Evolutionary conservation across 495 filamentous ascomycete genomes (phyloP).

Genomic region (Podospora didyma): DNA sequence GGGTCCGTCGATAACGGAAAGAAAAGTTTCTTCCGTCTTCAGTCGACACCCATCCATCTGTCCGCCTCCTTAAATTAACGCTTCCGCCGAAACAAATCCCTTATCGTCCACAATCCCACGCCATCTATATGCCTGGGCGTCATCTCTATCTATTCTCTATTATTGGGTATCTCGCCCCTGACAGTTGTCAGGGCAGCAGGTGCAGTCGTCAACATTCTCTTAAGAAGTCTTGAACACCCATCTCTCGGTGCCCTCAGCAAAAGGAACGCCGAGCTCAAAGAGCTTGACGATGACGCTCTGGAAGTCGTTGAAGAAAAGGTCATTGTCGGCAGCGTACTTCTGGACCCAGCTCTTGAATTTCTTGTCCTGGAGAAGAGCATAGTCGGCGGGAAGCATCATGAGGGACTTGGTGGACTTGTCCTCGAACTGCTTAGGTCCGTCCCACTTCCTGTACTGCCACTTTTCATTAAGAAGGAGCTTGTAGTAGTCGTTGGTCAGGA

Average conservation of each 20-base stretch:
- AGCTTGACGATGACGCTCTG: slow-evolving; percentile 71
- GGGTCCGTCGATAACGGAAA: too few relatives aligned
- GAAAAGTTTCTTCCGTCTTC: too few relatives aligned
- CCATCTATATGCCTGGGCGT: neutral
- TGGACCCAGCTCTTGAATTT: slow-evolving; percentile 79
- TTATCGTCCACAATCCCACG: too few relatives aligned
- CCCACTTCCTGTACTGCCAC: slow-evolving; percentile 91
- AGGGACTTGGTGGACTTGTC: slow-evolving; percentile 79
- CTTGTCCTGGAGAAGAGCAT: slow-evolving; percentile 86
- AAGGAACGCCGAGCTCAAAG: slow-evolving; percentile 94
- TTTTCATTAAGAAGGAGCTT: slow-evolving; percentile 83
- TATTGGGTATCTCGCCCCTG: neutral
- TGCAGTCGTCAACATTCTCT: neutral
- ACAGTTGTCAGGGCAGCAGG: neutral
- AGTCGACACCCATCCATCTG: too few relatives aligned
- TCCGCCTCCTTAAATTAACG: too few relatives aligned
- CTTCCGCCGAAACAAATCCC: too few relatives aligned
- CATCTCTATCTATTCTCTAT: neutral
- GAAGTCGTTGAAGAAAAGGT: slow-evolving; percentile 93
- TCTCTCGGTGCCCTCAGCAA: slow-evolving; percentile 59
- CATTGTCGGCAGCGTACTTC: slow-evolving; percentile 88
- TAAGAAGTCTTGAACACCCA: slow-evolving; percentile 65
- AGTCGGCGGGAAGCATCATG: slow-evolving; percentile 97
- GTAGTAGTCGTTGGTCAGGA: slow-evolving; percentile 94
- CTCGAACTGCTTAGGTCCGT: slow-evolving; percentile 76